Conservation (phyloP, 306 rosid species). For the Prunus mongolica region DNA sequence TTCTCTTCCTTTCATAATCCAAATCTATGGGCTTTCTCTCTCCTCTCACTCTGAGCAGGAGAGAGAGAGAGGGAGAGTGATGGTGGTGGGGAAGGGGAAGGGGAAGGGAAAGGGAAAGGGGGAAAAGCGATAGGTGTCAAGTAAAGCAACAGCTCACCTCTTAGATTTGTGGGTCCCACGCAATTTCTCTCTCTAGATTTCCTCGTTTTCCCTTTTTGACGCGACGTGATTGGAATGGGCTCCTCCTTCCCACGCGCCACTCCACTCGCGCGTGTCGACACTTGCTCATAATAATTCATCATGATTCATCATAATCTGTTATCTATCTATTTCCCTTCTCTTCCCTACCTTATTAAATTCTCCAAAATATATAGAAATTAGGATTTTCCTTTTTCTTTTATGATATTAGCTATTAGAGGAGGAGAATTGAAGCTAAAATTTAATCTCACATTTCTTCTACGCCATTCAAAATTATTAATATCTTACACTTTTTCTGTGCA, state of each 20-base stretch:
- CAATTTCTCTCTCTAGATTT: conserved; percentile 47
- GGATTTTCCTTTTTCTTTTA: too few species aligned
- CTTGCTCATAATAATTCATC: background rate
- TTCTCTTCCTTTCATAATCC: background rate
- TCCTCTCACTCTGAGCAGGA: background rate
- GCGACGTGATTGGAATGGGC: conserved; percentile 31
- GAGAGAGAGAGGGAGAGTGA: background rate
- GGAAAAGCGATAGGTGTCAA: conserved; percentile 34
- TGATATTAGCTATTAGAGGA: too few species aligned
- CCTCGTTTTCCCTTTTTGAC: conserved; percentile 50
- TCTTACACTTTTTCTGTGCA: background rate
- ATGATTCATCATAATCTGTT: background rate
- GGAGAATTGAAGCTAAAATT: background rate
- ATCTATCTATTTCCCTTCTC: too few species aligned
- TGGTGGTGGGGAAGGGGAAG: too few species aligned
- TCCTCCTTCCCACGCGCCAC: conserved; percentile 1
- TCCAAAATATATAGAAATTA: background rate
- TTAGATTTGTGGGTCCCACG: conserved; percentile 79
- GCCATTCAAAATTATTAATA: background rate
- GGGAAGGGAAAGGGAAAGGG: background rate
- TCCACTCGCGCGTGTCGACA: background rate
- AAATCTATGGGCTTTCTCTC: background rate
- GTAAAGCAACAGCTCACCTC: conserved; percentile 55
- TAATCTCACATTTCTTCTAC: background rate
- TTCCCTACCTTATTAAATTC: background rate